Base-by-base conservation (phyloP, 2,329 filamentous ascomycete genomes). In the Zasmidium cellare region DNA sequence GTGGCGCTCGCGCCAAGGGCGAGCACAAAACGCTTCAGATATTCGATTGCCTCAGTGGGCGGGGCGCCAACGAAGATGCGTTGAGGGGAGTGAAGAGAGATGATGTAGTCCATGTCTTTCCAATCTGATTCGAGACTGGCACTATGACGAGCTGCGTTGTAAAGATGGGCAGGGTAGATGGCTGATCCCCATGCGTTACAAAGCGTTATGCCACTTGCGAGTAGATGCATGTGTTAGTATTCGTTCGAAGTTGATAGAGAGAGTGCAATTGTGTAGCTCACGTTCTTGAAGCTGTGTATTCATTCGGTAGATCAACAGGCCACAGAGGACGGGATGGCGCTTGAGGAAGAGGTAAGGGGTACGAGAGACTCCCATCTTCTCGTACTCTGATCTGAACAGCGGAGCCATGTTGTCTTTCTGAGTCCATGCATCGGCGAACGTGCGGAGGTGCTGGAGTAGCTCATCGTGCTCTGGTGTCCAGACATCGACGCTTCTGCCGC, bases 31-130 rank as follows among this genome's bases (percentile, higher is more conserved):
- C 53, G 46, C 19, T 56, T 51, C 11, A 35, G 31, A 24, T 56
- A 51, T n/a, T 51, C 53, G 16, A 11, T 22, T 18, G 53, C 28
- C 23, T 51, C 28, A 3, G n/a, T 44, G 12, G 31, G 53, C 3
- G 53, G 22, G 2, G 24, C 23, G 18, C 53, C 46, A 22, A 56
- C 28, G 46, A 56, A 56, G 25, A 56, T n/a, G 28, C 53, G 53
- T 12, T 49, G 45, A 3, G 53, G 28, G 3, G 53, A 41, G 35
- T 41, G 16, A 14, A n/a, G 25, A 24, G 51, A 16, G n/a, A 46
- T 20, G n/a, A 54, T 16, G 20, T 53, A 58, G 22, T 58, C 51
- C 31, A 53, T 41, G 41, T 58, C 56, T 18, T 53, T 19, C 51
- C 56, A 58, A 16, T 49, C 56, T 3, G n/a, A 16, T 7, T 54